A percentile compares a stretch with the other conserved stretches of the same genome.
Evolutionary conservation across 768 basidiomycete genomes (phyloP).

Genomic region (Sistotremastrum niveocremeum): DNA sequence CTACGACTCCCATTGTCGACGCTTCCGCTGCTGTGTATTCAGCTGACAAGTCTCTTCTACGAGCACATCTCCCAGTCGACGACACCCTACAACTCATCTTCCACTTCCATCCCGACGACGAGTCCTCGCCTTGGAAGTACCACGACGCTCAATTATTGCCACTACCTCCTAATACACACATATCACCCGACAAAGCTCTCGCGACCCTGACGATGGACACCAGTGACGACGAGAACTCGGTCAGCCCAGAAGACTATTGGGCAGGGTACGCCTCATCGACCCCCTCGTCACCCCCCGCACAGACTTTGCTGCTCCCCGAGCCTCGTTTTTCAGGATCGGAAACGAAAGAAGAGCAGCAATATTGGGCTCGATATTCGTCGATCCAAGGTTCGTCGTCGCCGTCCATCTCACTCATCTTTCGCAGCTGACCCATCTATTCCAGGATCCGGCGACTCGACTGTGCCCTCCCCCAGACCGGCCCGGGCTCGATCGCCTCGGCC

Average conservation of each 20-base stretch:
- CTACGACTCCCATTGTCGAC: neutral
- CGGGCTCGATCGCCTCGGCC: constrained; percentile 12
- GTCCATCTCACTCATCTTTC: neutral
- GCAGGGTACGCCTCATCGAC: constrained; percentile 55
- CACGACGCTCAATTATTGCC: constrained; percentile 60
- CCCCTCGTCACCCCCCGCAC: constrained; percentile 19
- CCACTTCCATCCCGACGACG: constrained; percentile 38
- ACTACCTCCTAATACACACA: constrained; percentile 35
- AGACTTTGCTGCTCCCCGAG: constrained; percentile 8
- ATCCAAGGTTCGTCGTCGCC: constrained; percentile 43
- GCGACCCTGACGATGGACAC: constrained; percentile 14
- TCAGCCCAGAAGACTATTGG: constrained; percentile 15
- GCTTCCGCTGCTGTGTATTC: constrained; percentile 7
- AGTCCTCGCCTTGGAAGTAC: constrained; percentile 44
- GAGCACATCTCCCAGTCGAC: constrained; percentile 23
- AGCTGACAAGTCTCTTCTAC: constrained; percentile 19
- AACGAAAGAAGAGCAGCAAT: constrained; percentile 39
- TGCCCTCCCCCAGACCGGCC: constrained; percentile 34
- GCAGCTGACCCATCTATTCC: constrained; percentile 1
- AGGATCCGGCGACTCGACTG: constrained; percentile 65
- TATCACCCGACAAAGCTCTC: constrained; percentile 16
- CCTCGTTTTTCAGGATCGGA: constrained; percentile 13
- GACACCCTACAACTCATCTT: constrained; percentile 48
- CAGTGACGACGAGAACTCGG: constrained; percentile 9
- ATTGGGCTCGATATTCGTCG: constrained; percentile 62